phyloP scores from a whole-genome alignment of 2,329 filamentous ascomycete species.

The Chaetoscypha palmicola region DNA sequence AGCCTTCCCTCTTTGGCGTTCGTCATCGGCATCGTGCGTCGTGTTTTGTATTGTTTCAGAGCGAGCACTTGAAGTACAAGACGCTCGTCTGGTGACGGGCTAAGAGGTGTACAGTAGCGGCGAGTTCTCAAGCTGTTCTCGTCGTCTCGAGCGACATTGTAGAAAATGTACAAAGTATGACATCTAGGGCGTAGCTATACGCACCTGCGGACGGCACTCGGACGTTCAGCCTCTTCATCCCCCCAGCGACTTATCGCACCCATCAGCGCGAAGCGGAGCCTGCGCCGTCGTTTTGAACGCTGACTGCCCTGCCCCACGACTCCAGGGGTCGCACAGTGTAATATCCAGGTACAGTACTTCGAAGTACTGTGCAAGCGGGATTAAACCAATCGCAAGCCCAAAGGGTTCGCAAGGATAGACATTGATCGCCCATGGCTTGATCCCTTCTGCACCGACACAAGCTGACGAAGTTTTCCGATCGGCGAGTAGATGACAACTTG shows the following conservation, averaged over 20 bases:
- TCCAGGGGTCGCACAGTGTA: neutral
- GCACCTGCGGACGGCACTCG: neutral
- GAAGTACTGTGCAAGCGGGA: no score
- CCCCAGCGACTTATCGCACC: no score
- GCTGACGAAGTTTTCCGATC: neutral
- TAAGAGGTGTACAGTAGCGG: no score
- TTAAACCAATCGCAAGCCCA: neutral
- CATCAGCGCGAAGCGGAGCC: neutral
- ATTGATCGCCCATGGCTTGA: conserved; percentile 20
- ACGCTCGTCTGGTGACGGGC: no score
- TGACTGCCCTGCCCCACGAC: no score
- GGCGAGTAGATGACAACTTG: neutral
- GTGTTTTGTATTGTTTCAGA: no score
- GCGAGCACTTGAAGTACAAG: no score
- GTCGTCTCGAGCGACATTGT: neutral
- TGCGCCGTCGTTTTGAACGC: neutral
- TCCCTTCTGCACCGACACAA: conserved; percentile 16
- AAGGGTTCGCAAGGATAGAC: conserved; percentile 16
- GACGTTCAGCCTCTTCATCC: neutral
- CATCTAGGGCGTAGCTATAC: neutral
- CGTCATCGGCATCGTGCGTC: no score
- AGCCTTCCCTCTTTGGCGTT: no score
- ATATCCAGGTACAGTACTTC: neutral
- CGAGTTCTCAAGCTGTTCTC: no score
- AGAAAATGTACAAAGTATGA: neutral